Percentiles rank a stretch among this genome's conserved stretches.
phyloP scores from a whole-genome alignment of 2,329 filamentous ascomycete species.

The Fusarium citri region DNA sequence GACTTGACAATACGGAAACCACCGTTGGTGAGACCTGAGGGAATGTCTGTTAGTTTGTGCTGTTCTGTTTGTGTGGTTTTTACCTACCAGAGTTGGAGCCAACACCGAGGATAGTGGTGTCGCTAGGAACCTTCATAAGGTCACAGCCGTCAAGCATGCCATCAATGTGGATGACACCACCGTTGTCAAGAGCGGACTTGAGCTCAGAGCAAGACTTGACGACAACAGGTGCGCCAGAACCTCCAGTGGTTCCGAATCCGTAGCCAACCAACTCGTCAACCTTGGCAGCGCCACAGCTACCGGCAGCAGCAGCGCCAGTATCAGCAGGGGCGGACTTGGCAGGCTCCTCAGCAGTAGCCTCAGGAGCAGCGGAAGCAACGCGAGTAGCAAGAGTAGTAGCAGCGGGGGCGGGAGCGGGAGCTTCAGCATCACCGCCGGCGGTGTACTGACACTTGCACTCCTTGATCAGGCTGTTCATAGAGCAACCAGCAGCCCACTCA shows the following conservation, averaged over 20 bases:
- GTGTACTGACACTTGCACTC: constrained; percentile 49
- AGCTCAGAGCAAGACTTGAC: constrained; percentile 59
- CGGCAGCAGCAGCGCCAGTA: constrained; percentile 10
- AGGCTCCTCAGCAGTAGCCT: constrained; percentile 2
- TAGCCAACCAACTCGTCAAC: constrained; percentile 45
- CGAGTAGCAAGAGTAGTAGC: constrained; percentile 35
- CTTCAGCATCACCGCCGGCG: constrained; percentile 31
- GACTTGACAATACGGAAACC: constrained; percentile 58
- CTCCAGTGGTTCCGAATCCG: constrained; percentile 58
- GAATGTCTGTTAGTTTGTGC: background rate
- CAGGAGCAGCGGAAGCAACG: constrained; percentile 16
- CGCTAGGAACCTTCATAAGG: constrained; percentile 57
- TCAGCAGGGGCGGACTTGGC: background rate
- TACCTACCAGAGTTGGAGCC: constrained; percentile 51
- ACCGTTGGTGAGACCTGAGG: constrained; percentile 50
- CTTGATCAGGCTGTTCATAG: constrained; percentile 47
- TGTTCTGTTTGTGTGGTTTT: background rate
- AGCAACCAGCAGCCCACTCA: constrained; percentile 48
- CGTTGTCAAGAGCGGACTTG: constrained; percentile 51
- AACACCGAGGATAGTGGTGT: constrained; percentile 63
- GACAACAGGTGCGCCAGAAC: constrained; percentile 57
- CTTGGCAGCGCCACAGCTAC: constrained; percentile 33
- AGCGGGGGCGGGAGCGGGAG: constrained; percentile 13
- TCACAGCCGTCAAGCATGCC: constrained; percentile 55
- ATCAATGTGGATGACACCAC: constrained; percentile 58